phyloP scores from a whole-genome alignment of 768 basidiomycete genomes.

The Collybia sordida region DNA sequence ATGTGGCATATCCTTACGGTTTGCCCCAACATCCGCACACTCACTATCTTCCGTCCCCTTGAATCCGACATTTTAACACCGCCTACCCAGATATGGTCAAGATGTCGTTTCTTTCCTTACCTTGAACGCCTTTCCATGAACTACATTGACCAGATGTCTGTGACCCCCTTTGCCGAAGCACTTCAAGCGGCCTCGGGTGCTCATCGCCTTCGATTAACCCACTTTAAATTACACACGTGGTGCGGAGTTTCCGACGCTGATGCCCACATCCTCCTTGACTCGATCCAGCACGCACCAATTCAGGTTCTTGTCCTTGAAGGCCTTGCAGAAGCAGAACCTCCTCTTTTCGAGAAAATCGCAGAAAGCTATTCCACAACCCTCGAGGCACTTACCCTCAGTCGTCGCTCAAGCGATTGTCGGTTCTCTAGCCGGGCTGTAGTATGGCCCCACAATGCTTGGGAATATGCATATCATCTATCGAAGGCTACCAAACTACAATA shows the following conservation, averaged over 20 bases:
- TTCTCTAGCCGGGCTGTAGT: conserved; percentile 15
- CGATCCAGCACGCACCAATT: conserved; percentile 14
- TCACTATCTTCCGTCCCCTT: conserved; percentile 16
- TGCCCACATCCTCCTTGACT: conserved; percentile 9
- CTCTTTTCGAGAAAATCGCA: conserved; percentile 16
- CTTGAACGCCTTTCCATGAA: conserved; percentile 22
- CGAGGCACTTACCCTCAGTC: conserved; percentile 22
- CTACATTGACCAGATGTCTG: conserved; percentile 14
- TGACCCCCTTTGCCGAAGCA: conserved; percentile 12
- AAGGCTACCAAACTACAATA: conserved; percentile 15
- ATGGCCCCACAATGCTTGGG: conserved; percentile 24
- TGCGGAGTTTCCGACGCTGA: conserved; percentile 20
- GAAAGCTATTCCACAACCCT: conserved; percentile 15
- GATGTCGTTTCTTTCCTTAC: conserved; percentile 12
- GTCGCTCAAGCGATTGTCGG: conserved; percentile 22
- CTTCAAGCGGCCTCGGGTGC: background rate
- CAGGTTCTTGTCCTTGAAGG: conserved; percentile 25
- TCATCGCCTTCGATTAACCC: conserved; percentile 15
- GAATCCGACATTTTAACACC: conserved; percentile 13
- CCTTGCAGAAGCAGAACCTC: conserved; percentile 17
- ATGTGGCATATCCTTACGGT: conserved; percentile 21
- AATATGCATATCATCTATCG: conserved; percentile 20
- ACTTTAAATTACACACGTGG: conserved; percentile 25
- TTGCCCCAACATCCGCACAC: conserved; percentile 19
- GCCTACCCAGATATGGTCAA: conserved; percentile 11